Conservation (phyloP, 169 alveolate species). For the Plasmodium sp. region DNA sequence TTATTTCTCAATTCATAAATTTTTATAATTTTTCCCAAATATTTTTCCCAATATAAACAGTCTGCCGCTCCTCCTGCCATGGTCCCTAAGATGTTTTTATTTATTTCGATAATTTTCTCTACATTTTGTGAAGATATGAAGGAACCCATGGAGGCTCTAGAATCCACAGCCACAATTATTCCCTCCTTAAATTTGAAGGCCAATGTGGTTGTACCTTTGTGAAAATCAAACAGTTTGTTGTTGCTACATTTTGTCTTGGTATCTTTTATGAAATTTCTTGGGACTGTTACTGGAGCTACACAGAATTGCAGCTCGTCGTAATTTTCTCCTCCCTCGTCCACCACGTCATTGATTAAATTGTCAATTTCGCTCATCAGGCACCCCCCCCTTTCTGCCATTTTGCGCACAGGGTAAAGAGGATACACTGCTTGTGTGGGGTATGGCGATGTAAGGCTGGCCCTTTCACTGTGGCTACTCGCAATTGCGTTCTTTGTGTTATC, state of each 20-base stretch:
- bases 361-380: constrained; percentile 44
- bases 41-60: constrained; percentile 98
- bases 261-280: constrained; percentile 70
- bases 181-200: constrained; percentile 96
- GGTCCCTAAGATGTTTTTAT: constrained; percentile 97
- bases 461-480: not conserved
- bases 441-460: not conserved
- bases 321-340: not conserved
- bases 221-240: constrained; percentile 72
- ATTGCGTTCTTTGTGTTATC: not conserved
- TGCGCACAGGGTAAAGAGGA: not conserved
- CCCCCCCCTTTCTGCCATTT: constrained; percentile 28
- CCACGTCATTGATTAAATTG: constrained; percentile 51
- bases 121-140: constrained; percentile 96
- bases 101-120: constrained; percentile 97
- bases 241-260: constrained; percentile 34
- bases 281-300: constrained; percentile 57
- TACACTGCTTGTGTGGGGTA: not conserved
- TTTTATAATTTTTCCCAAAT: constrained; percentile 94
- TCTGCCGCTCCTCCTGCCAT: constrained; percentile 99
- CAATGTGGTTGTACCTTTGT: constrained; percentile 99
- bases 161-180: constrained; percentile 98
- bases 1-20: constrained; percentile 91
- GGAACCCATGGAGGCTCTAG: constrained; percentile 99
- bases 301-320: constrained; percentile 49